Evolutionary conservation across 1,284 basidiomycete genomes (phyloP), one percentile per base, ranked within the genome.

Genomic region (Pisolithus thermaeus): DNA sequence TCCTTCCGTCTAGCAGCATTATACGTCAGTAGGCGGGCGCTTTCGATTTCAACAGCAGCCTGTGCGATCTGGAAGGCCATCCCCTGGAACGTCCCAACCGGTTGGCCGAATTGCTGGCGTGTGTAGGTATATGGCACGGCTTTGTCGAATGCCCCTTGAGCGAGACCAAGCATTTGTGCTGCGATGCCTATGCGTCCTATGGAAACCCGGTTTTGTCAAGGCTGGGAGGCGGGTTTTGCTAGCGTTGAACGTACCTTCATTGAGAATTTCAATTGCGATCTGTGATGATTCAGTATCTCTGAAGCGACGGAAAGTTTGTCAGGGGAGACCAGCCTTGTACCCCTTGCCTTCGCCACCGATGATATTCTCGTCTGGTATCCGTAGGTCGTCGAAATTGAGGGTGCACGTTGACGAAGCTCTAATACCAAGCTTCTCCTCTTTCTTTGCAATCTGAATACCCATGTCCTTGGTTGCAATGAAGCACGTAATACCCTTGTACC

Each of bases 401-500:
- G 92, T 86, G 70, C 96, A 99, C 1, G 96, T 99, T 22, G 93
- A 97, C n/a, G 92, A 96, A 0, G 96, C 94, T 49, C 89, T 80
- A 68, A 99, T 99, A 54, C 96, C 96, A 50, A 99, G 84, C 73
- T 99, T 99, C 72, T 96, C 85, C 71, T 99, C 96, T 76, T 98
- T 98, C 79, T 99, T 99, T 44, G 94, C 94, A 57, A 99, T 94
- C 70, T 97, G 78, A 58, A 99, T 80, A 16, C 97, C 97, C 91
- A 96, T 95, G 57, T 95, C 91, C 70, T 93, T 97, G 50, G 92
- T 94, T 25, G 94, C 90, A 52, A 95, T 78, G 72, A 99, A 99
- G 67, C 95, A 97, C 20, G 94, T 96, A 70, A 99, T 99, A 36
- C 96, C 96, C 73, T 97, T 99, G 81, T 99, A 99, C 1, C 97